These are phyloP conservation scores for Eucommia ulmoides DNA, from an alignment of 257 asterid genomes.

Conservation along the genomic window DNA sequence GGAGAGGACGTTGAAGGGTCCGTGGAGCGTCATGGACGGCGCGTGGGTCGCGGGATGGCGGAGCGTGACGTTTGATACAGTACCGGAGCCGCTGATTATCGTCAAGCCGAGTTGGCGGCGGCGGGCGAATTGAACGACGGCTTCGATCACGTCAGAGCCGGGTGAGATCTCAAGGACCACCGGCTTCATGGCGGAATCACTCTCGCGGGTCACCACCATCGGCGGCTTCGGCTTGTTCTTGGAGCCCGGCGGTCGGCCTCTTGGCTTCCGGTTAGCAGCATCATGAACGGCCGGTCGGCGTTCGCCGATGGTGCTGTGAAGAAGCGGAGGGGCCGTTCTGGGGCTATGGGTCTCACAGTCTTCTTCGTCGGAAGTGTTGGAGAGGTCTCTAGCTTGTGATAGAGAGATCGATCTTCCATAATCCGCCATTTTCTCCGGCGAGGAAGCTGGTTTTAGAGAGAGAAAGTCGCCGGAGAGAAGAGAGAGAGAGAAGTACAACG, in stretches of 20 bases:
- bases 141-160: neutral
- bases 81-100: neutral
- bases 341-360: neutral
- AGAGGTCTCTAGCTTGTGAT: neutral
- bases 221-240: slow-evolving; percentile 1
- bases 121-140: neutral
- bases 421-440: neutral
- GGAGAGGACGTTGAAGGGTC: neutral
- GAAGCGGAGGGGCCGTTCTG: neutral
- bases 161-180: neutral
- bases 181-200: neutral
- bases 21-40: neutral
- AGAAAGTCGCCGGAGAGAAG: neutral
- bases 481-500: neutral
- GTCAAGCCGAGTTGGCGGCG: neutral
- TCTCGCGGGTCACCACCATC: neutral
- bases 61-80: neutral
- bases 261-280: neutral
- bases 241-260: no score
- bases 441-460: neutral
- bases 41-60: neutral
- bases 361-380: neutral
- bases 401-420: neutral
- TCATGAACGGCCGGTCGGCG: neutral
- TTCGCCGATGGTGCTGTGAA: neutral